Percentiles rank a stretch among this genome's conserved stretches.
Conservation (phyloP, 1,284 basidiomycete species). For the Ustilago lituana region DNA sequence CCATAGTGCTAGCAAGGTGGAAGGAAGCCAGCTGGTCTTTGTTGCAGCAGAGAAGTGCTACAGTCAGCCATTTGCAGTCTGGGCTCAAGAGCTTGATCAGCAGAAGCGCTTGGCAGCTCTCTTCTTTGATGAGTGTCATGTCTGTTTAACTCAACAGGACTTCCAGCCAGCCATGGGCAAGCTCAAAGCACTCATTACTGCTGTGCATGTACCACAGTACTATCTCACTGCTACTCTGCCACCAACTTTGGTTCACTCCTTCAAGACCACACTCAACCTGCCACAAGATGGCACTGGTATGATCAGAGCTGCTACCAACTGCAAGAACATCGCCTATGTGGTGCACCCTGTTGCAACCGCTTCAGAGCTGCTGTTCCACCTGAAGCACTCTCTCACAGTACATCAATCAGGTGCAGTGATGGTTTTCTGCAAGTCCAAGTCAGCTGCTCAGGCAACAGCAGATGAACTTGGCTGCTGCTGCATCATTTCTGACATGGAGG, state of each 20-base stretch:
- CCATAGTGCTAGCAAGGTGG: background rate
- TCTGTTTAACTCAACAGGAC: background rate
- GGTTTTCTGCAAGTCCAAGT: constrained; percentile 1
- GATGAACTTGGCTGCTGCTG: background rate
- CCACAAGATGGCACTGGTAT: constrained; percentile 7
- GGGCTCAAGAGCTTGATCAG: background rate
- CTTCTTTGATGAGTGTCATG: constrained; percentile 14
- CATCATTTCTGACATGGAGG: background rate
- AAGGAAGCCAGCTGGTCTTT: background rate
- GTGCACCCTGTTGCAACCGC: background rate
- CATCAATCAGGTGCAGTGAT: constrained; percentile 2
- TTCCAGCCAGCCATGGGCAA: background rate
- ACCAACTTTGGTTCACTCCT: background rate
- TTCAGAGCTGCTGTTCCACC: background rate
- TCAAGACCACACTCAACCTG: background rate
- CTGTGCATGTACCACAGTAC: constrained; percentile 1
- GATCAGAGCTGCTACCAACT: constrained; percentile 1
- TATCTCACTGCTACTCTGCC: constrained; percentile 4
- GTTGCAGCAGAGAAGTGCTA: constrained; percentile 7
- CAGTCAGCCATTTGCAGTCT: background rate
- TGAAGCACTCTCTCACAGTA: too few species aligned
- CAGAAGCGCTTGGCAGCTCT: constrained; percentile 2
- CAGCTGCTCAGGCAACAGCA: background rate
- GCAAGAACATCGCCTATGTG: constrained; percentile 1
- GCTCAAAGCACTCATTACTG: background rate